Evolutionary conservation across 768 basidiomycete genomes (phyloP), one percentile per base, ranked within the genome.

Genomic region (Ephemerocybe angulata): DNA sequence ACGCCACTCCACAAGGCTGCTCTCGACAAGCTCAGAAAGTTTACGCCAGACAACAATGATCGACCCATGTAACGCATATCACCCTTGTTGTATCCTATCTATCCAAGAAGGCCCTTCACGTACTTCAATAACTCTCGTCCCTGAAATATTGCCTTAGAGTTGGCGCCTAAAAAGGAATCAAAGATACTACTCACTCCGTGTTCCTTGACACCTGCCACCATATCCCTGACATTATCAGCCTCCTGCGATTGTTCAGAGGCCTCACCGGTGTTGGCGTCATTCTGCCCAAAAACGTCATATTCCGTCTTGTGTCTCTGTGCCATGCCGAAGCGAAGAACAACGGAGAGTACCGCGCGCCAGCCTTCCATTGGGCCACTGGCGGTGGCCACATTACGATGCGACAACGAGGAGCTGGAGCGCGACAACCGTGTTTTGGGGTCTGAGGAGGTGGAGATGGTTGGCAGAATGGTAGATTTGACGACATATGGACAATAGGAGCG

Each of bases 401-500:
- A 63, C 31, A 65, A 31, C 1, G 76, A 72, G 13, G 66, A 60
- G 35, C 46, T 68, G 2, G 71, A 71, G 19, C 49, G 31, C 66
- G 58, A 13, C 15, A 70, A 71, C 21, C 50, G 33, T 67, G 58
- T n/a, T 55, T 62, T 46, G 59, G 56, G n/a, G 63, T 56, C 31
- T 53, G 44, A 10, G 53, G 50, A 19, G 60, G 38, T 12, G 60
- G 12, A 46, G 46, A 73, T 64, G 11, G 38, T 11, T 82, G 78
- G 8, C 84, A 66, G 2, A 83, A 79, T 3, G 87, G 86, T 11
- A 6, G 87, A 88, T 13, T 80, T 78, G 31, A 86, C 84, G 27
- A 89, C 80, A 58, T 90, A 93, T n/a, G 90, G 90, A 60, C 91
- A 93, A 61, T 88, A 90, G 2, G 88, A 87, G 25, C 90, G 80